Conservation (phyloP, 2,329 filamentous ascomycete genomes). For the Apiospora arundinis region DNA sequence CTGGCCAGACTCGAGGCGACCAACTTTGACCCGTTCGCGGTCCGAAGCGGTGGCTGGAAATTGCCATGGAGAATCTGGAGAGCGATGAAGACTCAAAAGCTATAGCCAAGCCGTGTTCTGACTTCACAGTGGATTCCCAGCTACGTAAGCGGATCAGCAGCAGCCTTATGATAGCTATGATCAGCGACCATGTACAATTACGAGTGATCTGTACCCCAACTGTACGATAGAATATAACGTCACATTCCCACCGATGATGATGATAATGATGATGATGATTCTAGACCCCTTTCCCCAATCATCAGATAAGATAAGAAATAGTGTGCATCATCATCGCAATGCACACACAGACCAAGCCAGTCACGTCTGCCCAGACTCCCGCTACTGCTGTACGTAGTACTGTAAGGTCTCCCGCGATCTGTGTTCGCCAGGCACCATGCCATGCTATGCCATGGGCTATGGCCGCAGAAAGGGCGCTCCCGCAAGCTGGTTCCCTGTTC, state of each 20-base stretch:
- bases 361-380: background rate
- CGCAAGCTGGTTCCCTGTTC: slow-evolving; percentile 16
- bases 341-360: background rate
- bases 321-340: background rate
- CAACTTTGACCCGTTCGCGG: slow-evolving; percentile 84
- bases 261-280: background rate
- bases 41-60: slow-evolving; percentile 72
- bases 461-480: background rate
- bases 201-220: background rate
- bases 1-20: slow-evolving; percentile 76
- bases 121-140: background rate
- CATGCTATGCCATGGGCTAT: background rate
- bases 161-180: background rate
- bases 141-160: background rate
- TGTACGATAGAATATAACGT: slow-evolving; percentile 10
- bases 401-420: background rate
- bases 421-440: slow-evolving; percentile 2
- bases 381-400: background rate
- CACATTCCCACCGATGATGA: background rate
- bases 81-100: slow-evolving; percentile 53
- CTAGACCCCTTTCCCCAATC: background rate
- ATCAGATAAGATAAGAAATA: slow-evolving; percentile 6
- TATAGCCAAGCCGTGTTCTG: slow-evolving; percentile 42
- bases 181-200: background rate
- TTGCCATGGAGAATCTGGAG: slow-evolving; percentile 78